Evolutionary conservation across 2,329 filamentous ascomycete genomes (phyloP), one percentile per base, ranked within the genome.

Genomic region (Delphinella strobiligena): DNA sequence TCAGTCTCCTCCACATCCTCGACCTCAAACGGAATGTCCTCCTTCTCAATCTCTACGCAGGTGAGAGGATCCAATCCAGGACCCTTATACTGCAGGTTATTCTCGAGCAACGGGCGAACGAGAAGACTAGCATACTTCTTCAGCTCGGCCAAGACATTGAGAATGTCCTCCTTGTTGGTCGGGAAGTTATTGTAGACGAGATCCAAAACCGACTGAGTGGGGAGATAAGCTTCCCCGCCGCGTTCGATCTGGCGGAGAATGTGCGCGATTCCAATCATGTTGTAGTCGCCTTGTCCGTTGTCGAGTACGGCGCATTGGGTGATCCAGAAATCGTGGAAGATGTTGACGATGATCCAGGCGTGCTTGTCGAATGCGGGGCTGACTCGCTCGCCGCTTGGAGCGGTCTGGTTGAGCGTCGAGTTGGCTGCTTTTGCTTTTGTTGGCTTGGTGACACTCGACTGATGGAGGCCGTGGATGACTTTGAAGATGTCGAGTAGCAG

Each of bases 11-110:
- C 31, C 31, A 9, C 31, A 33, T 10, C 14, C 3, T 3, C 2
- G 15, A 58, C 60, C 32, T 69, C 62, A 75, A 75, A 80, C 14
- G 72, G 72, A 46, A 75, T 68, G 57, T 80, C 76, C 31, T 62
- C 63, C 44, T 74, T 71, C 38, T 72, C 72, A 30, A 79, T 64
- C 44, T 64, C 67, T 37, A 71, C 75, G 55, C 75, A 79, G 3
- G 74, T 76, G 52, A 80, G 53, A 60, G 79, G 79, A 2, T 68
- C 67, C 34, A 78, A 49, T 8, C 64, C 61, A 4, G 31, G 24
- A 29, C 33, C 37, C 33, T 35, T 35, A 12, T 17, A 35, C 33
- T 35, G 33, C 33, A 35, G 19, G 10, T 16, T 16, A 14, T 9
- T 35, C n/a, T 35, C 8, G 14, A 35, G 14, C 33, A 35, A 14